These are phyloP conservation scores for Auricularia cornea DNA, from an alignment of 768 basidiomycete genomes.

Conservation along the genomic window DNA sequence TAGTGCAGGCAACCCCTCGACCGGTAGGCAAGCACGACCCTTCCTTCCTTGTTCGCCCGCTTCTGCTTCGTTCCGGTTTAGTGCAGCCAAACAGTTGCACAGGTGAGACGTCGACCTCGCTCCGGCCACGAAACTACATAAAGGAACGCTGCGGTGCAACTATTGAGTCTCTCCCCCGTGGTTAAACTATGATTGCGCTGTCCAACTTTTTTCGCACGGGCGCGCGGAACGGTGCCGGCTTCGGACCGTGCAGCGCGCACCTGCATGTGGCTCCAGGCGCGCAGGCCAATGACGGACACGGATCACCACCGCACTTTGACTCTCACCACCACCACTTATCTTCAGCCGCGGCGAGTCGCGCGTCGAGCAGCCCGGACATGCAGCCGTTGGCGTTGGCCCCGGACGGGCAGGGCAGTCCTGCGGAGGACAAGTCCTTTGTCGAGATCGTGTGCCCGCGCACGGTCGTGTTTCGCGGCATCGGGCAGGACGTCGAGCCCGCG, in stretches of 20 bases:
- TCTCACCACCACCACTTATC: neutral
- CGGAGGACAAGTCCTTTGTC: constrained; percentile 36
- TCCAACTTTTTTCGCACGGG: neutral
- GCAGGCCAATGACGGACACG: neutral
- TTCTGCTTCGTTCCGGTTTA: no score
- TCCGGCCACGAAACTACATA: no score
- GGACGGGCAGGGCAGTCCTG: neutral
- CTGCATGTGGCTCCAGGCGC: neutral
- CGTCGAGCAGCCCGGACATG: neutral
- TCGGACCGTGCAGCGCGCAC: neutral
- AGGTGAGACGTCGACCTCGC: no score
- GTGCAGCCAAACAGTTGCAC: no score
- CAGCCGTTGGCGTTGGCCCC: neutral
- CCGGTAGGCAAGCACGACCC: no score
- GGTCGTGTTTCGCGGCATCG: constrained; percentile 68
- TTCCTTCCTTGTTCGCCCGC: no score
- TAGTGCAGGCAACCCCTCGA: no score
- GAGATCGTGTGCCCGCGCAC: constrained; percentile 67
- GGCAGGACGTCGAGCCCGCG: constrained; percentile 75
- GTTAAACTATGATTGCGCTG: neutral
- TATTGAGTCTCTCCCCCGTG: no score
- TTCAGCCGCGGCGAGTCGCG: neutral
- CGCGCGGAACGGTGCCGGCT: neutral
- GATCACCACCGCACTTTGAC: neutral
- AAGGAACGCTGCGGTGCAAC: no score